Conservation (phyloP, 805 yeast genomes). For the Candida nanaspora region DNA sequence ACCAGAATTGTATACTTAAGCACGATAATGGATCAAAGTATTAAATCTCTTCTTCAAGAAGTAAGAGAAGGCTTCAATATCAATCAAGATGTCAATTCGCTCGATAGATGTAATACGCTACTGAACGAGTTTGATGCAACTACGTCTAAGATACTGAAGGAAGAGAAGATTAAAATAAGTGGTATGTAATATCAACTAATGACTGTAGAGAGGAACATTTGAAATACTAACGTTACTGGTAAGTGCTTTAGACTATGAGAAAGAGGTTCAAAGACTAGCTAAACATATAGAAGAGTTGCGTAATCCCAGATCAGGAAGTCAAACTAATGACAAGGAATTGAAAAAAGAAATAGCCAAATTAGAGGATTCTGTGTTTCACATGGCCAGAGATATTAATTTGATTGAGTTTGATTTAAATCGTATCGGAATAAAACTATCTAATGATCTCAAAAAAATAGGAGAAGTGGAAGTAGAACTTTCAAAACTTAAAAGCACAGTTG, state of each 20-base stretch:
- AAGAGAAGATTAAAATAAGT: background rate
- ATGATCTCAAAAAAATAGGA: background rate
- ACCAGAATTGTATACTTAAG: too few relatives aligned
- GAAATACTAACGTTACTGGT: too few relatives aligned
- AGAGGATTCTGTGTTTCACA: background rate
- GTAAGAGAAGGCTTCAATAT: slow-evolving; percentile 37
- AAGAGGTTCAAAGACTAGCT: background rate
- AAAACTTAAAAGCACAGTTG: background rate
- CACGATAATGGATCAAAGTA: background rate
- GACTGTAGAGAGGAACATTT: too few relatives aligned
- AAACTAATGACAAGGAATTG: background rate
- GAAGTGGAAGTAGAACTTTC: background rate
- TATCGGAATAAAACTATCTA: background rate
- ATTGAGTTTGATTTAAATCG: background rate
- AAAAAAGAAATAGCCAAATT: background rate
- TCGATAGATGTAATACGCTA: slow-evolving; percentile 24
- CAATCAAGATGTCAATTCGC: slow-evolving; percentile 38
- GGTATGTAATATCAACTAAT: too few relatives aligned
- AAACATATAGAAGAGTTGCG: background rate
- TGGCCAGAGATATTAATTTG: background rate
- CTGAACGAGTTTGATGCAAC: background rate
- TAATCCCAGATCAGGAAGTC: background rate
- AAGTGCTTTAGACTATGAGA: background rate
- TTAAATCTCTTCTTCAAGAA: background rate
- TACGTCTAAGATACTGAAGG: background rate